Base-by-base conservation (phyloP, 805 yeast genomes). In the Schizosaccharomyces osmophilus region DNA sequence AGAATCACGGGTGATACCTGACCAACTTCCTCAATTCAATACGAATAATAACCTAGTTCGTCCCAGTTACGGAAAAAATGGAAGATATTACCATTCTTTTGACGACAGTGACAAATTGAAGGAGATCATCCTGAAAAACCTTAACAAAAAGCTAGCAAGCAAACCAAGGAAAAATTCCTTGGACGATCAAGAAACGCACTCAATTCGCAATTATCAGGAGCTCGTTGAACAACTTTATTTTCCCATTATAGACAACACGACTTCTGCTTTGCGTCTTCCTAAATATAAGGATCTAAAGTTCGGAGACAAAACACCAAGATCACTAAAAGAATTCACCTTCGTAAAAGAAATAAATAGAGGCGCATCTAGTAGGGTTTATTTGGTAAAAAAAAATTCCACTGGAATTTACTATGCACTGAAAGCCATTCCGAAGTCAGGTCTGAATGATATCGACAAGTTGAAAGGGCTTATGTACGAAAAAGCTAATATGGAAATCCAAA, bases 281-380 rank as follows among this genome's bases (percentile, higher is more conserved):
- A n/a, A 24, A n/a, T 24, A n/a, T 17, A 45, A 45, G 22, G 51
- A 45, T 15, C 8, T 9, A 24, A 45, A 24, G 17, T 45, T 45
- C 4, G 51, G 51, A 24, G 51, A 45, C 26, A 45, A 45, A 9
- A 45, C 51, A 9, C 51, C 51, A 9, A n/a, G 26, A 8, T 45
- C 51, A 11, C 13, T 45, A 45, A 89, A 88, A 67, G 98, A 93
- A 72, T 93, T 93, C 70, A 94, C 88, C 70, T 85, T 90, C 76
- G 83, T 93, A 65, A 93, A 98, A 0, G 97, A 93, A 74, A 97
- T 93, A 39, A 98, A 98, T 17, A 98, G 93, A 75, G 98, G 98
- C 69, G 98, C 98, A 2, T 93, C 93, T 69, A 98, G 98, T 29
- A 96, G 90, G 73, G 98, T 93, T n/a, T 93, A 87, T 68, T 74